phyloP scores from a whole-genome alignment of 257 asterid species.

The Agastache rugosa region DNA sequence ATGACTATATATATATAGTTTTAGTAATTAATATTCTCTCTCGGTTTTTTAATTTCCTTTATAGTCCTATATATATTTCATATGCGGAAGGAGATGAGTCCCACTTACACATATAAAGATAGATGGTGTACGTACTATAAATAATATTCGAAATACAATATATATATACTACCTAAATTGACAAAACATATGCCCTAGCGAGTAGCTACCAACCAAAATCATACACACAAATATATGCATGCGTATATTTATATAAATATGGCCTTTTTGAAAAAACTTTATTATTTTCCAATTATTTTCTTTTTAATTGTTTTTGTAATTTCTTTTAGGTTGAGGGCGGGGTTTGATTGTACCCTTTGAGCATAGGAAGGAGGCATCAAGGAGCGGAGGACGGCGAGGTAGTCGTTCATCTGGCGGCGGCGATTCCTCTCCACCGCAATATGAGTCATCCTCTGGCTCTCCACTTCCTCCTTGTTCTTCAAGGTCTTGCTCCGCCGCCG shows the following conservation, averaged over 20 bases:
- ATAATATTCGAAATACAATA: neutral
- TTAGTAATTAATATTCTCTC: neutral
- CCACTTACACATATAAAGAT: neutral
- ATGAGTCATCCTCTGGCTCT: conserved; percentile 81
- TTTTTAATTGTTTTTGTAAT: neutral
- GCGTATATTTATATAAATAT: neutral
- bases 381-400: conserved; percentile 77
- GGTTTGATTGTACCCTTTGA: conserved; percentile 57
- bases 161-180: neutral
- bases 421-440: conserved; percentile 89
- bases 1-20: neutral
- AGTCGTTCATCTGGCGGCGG: conserved; percentile 78
- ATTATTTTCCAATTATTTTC: no score
- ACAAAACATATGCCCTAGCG: conserved; percentile 8
- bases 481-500: conserved; percentile 50
- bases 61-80: no score
- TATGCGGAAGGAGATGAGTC: neutral
- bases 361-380: conserved; percentile 83
- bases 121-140: neutral
- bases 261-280: no score
- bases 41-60: neutral
- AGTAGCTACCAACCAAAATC: conserved; percentile 29
- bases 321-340: no score
- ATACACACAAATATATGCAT: conserved; percentile 29
- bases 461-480: conserved; percentile 77